Evolutionary conservation across 441 rosid genomes (phyloP).

Genomic region (Eutrema salsugineum): DNA sequence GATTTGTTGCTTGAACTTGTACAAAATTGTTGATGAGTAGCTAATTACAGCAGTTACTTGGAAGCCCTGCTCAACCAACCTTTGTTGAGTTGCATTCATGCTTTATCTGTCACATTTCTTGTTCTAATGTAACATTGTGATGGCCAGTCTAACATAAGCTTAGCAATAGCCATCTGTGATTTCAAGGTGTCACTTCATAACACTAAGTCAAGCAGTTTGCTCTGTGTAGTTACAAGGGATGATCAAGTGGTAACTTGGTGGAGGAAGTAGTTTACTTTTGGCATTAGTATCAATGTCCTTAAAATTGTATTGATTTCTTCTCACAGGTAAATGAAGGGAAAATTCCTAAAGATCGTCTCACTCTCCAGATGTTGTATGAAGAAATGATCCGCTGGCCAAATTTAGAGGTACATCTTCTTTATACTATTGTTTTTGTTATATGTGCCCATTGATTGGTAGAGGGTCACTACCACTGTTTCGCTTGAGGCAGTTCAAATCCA

Average conservation of each 20-base stretch:
- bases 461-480: not conserved
- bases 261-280: not conserved
- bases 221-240: not conserved
- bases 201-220: not conserved
- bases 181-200: not conserved
- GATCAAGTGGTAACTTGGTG: not conserved
- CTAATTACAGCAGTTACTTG: not conserved
- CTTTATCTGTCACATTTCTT: conserved; percentile 5
- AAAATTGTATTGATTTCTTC: not conserved
- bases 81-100: conserved; percentile 3
- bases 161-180: not conserved
- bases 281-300: not conserved
- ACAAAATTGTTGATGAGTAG: not conserved
- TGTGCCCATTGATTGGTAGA: not conserved
- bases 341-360: conserved; percentile 63
- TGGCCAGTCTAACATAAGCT: not conserved
- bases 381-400: conserved; percentile 93
- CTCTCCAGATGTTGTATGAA: conserved; percentile 72
- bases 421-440: not conserved
- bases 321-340: conserved; percentile 78
- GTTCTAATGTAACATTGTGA: not conserved
- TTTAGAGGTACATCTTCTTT: conserved; percentile 58
- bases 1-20: not conserved
- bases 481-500: not conserved
- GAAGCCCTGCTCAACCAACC: not conserved